Percentiles rank a stretch among this genome's conserved stretches.
Conservation (phyloP, 805 yeast genomes). For the Ogataea nonfermentans region DNA sequence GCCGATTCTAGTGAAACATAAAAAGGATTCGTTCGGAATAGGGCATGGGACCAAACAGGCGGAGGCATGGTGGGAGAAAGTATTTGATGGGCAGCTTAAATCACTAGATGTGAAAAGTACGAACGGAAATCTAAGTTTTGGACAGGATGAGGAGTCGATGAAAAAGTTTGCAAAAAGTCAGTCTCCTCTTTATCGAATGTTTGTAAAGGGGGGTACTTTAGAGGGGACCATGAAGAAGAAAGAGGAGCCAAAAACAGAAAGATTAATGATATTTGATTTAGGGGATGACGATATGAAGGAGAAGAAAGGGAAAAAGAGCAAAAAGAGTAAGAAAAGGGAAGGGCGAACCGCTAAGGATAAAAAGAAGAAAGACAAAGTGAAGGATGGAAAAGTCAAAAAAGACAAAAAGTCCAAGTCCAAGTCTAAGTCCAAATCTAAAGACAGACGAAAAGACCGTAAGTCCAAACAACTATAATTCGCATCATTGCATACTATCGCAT, state of each 20-base stretch:
- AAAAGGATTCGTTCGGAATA: constrained; percentile 85
- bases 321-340: constrained; percentile 26
- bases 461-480: constrained; percentile 3
- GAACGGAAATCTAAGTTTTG: constrained; percentile 11
- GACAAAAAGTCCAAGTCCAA: constrained; percentile 14
- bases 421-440: constrained; percentile 23
- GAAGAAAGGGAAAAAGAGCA: constrained; percentile 23
- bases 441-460: constrained; percentile 7
- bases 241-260: constrained; percentile 12
- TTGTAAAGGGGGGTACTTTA: constrained; percentile 83
- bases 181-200: constrained; percentile 81
- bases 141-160: constrained; percentile 48
- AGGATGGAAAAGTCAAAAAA: constrained; percentile 24
- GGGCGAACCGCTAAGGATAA: constrained; percentile 13
- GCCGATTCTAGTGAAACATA: constrained; percentile 87
- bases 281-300: constrained; percentile 29
- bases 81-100: constrained; percentile 91
- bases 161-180: constrained; percentile 46
- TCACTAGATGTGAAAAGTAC: constrained; percentile 46
- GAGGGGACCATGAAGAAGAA: constrained; percentile 61
- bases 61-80: constrained; percentile 96
- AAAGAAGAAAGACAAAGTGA: constrained; percentile 26
- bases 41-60: constrained; percentile 76
- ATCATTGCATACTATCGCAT: constrained; percentile 7
- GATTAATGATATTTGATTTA: constrained; percentile 25